These are phyloP conservation scores for Aspergillus vadensis DNA, from an alignment of 2,329 filamentous ascomycete species.

Conservation along the genomic window DNA sequence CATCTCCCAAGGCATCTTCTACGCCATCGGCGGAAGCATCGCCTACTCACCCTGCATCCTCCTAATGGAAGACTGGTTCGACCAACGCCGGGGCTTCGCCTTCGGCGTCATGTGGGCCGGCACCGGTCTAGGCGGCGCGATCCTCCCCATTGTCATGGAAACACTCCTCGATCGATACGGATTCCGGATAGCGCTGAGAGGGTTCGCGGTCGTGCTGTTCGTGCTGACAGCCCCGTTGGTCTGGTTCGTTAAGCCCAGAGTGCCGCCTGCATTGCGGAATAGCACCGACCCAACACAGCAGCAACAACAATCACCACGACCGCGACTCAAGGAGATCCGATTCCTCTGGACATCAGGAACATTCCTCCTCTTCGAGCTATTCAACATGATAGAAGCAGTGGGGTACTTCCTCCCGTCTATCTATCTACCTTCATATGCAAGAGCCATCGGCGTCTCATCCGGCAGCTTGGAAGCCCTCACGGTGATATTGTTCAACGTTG, in stretches of 20 bases:
- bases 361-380: slow-evolving; percentile 52
- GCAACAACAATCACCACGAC: no score
- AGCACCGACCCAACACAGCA: no score
- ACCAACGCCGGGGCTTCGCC: slow-evolving; percentile 48
- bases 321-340: slow-evolving; percentile 27
- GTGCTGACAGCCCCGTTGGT: slow-evolving; percentile 27
- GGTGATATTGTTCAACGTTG: slow-evolving; percentile 37
- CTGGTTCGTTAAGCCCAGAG: slow-evolving; percentile 46
- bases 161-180: slow-evolving; percentile 47
- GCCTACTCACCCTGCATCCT: slow-evolving; percentile 52
- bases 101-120: slow-evolving; percentile 46
- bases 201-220: slow-evolving; percentile 42
- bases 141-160: slow-evolving; percentile 50
- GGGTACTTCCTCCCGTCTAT: slow-evolving; percentile 43
- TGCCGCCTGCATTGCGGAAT: slow-evolving; percentile 28
- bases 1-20: slow-evolving; percentile 32
- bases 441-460: slow-evolving; percentile 25
- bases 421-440: slow-evolving; percentile 44
- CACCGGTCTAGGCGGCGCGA: slow-evolving; percentile 43
- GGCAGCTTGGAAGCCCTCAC: slow-evolving; percentile 28
- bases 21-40: slow-evolving; percentile 51
- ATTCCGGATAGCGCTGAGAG: slow-evolving; percentile 47
- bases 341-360: slow-evolving; percentile 38
- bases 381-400: slow-evolving; percentile 42
- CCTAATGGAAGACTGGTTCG: slow-evolving; percentile 56